Conservation (phyloP, 495 filamentous ascomycete species). For the Tuber aestivum region DNA sequence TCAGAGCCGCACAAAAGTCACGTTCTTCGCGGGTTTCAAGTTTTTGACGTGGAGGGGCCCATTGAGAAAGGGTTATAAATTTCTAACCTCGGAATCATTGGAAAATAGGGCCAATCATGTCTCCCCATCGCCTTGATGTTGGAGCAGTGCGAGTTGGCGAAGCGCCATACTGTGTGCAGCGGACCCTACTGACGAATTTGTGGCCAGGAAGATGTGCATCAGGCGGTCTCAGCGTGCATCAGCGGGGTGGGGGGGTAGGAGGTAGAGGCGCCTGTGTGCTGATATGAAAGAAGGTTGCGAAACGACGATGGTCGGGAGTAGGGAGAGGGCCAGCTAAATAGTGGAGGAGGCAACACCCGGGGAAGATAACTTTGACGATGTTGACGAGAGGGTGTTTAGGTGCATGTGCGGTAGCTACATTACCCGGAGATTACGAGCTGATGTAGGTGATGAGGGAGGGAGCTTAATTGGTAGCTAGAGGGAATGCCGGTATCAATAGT, state of each 20-base stretch:
- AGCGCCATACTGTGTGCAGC: neutral
- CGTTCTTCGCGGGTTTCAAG: neutral
- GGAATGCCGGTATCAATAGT: neutral
- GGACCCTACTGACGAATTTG: neutral
- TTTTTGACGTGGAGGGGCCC: neutral
- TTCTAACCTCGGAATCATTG: no score
- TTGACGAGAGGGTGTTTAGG: neutral
- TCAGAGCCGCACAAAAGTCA: neutral
- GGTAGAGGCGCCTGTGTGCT: neutral
- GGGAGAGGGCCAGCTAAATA: neutral
- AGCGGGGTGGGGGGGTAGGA: neutral
- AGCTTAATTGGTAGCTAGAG: neutral
- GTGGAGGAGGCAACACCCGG: neutral
- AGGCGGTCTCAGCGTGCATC: neutral
- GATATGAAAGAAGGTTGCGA: neutral
- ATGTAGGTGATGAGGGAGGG: neutral
- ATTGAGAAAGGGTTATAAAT: neutral
- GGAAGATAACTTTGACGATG: neutral
- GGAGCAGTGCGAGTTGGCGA: neutral
- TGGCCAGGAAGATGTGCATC: neutral
- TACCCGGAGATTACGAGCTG: neutral
- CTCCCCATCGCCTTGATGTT: neutral
- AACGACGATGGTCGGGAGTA: neutral
- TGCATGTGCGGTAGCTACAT: neutral
- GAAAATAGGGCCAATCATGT: neutral